Percentiles rank a stretch among this genome's conserved stretches.
Conservation (phyloP, 2,329 filamentous ascomycete genomes). For the Aspergillus sp. region DNA sequence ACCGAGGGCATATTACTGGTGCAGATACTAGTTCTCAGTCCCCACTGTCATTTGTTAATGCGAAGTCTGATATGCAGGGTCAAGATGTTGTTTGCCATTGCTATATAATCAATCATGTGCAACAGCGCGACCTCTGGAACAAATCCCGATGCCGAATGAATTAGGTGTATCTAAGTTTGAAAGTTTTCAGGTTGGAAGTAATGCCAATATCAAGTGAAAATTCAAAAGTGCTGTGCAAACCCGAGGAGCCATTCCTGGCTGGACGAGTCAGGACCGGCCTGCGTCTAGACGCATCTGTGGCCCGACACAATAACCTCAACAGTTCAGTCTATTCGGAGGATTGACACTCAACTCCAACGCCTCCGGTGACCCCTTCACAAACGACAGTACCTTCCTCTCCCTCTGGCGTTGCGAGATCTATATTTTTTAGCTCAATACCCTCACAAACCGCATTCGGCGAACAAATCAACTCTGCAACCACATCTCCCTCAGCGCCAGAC, state of each 20-base stretch:
- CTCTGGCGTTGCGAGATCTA: slow-evolving; percentile 55
- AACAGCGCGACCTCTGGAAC: too few relatives aligned
- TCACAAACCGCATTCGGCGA: slow-evolving; percentile 58
- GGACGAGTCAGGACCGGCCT: too few relatives aligned
- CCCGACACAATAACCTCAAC: background rate
- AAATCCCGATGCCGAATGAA: too few relatives aligned
- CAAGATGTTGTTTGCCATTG: too few relatives aligned
- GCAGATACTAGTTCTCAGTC: background rate
- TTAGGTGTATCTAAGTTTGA: too few relatives aligned
- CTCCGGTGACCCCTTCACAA: slow-evolving; percentile 50
- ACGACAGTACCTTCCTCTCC: slow-evolving; percentile 46
- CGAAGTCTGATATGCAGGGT: background rate
- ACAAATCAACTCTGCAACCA: slow-evolving; percentile 57
- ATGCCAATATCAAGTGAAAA: too few relatives aligned
- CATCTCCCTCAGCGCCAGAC: slow-evolving; percentile 56
- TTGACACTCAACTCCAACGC: slow-evolving; percentile 40
- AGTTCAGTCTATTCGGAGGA: background rate
- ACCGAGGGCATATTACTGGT: background rate
- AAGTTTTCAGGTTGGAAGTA: too few relatives aligned
- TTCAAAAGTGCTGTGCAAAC: too few relatives aligned
- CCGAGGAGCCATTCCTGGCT: too few relatives aligned
- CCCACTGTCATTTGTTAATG: background rate
- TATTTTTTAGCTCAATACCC: slow-evolving; percentile 56
- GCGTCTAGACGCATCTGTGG: too few relatives aligned
- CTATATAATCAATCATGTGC: too few relatives aligned